A percentile compares a stretch with the other conserved stretches of the same genome.
phyloP scores from a whole-genome alignment of 2,329 filamentous ascomycete species.

The Curvularia verruculosa region DNA sequence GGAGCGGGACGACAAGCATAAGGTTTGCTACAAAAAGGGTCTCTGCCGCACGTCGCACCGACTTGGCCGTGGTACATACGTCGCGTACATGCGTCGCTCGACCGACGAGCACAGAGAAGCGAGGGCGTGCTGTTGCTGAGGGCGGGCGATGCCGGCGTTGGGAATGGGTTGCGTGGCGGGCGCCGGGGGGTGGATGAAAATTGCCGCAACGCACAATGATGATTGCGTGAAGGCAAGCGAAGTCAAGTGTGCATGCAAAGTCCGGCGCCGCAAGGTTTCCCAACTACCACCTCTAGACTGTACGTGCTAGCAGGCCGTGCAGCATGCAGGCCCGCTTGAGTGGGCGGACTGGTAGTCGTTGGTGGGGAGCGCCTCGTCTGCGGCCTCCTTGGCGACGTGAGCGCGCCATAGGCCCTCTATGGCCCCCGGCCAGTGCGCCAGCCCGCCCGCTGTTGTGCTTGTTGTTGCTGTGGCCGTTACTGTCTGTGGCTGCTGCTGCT shows the following conservation, averaged over 20 bases:
- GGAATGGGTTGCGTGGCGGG: conserved; percentile 5
- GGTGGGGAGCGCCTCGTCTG: conserved; percentile 12
- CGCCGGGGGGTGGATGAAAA: conserved; percentile 12
- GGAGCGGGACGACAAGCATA: conserved; percentile 50
- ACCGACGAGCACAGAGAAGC: no score
- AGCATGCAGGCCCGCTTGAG: conserved; percentile 38
- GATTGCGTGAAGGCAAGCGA: conserved; percentile 27
- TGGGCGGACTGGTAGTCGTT: conserved; percentile 21
- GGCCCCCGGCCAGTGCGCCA: no score
- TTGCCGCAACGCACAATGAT: conserved; percentile 31
- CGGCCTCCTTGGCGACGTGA: not conserved
- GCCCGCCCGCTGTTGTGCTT: not conserved
- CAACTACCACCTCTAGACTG: no score
- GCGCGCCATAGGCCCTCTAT: not conserved
- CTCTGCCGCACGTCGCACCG: conserved; percentile 27
- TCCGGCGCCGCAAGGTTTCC: conserved; percentile 29
- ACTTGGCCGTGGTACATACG: conserved; percentile 17
- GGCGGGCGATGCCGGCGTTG: conserved; percentile 1
- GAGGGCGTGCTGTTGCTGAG: not conserved
- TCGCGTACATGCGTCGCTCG: no score
- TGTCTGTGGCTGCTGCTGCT: no score
- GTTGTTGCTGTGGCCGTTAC: not conserved
- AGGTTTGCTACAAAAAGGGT: conserved; percentile 42
- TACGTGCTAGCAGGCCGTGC: conserved; percentile 33
- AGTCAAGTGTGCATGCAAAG: conserved; percentile 32